Conservation (phyloP, 768 basidiomycete genomes). For the Serendipita indica region DNA sequence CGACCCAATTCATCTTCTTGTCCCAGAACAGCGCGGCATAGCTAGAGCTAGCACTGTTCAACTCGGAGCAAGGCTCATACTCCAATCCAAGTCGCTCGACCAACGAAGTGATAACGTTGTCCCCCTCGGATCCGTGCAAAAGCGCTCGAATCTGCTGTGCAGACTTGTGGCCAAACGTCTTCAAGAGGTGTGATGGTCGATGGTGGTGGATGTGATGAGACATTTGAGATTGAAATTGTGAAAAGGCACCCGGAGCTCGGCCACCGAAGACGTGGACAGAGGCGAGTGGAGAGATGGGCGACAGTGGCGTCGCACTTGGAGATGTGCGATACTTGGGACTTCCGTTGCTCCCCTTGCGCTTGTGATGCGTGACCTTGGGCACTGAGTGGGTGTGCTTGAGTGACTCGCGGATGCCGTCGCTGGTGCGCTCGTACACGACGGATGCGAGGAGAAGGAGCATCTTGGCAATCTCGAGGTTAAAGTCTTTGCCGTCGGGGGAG, state of each 20-base stretch:
- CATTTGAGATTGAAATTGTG: not conserved
- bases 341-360: not conserved
- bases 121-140: slow-evolving; percentile 15
- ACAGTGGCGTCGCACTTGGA: not conserved
- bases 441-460: slow-evolving; percentile 11
- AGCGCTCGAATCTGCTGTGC: slow-evolving; percentile 12
- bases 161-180: slow-evolving; percentile 11
- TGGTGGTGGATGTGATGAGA: not conserved
- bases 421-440: slow-evolving; percentile 17
- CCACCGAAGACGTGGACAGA: not conserved
- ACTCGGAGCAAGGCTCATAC: slow-evolving; percentile 16
- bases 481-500: not conserved
- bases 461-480: slow-evolving; percentile 8
- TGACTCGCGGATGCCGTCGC: slow-evolving; percentile 3
- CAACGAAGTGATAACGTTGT: slow-evolving; percentile 14
- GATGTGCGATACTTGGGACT: not conserved
- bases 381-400: slow-evolving; percentile 12
- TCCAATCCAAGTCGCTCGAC: slow-evolving; percentile 13
- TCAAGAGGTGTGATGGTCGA: slow-evolving; percentile 5
- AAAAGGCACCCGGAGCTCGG: not conserved
- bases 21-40: slow-evolving; percentile 18
- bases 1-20: slow-evolving; percentile 15
- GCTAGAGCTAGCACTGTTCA: slow-evolving; percentile 15
- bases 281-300: not conserved
- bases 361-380: not conserved